phyloP scores from a whole-genome alignment of 1,139 yeast species.

The Wickerhamomyces sp. region DNA sequence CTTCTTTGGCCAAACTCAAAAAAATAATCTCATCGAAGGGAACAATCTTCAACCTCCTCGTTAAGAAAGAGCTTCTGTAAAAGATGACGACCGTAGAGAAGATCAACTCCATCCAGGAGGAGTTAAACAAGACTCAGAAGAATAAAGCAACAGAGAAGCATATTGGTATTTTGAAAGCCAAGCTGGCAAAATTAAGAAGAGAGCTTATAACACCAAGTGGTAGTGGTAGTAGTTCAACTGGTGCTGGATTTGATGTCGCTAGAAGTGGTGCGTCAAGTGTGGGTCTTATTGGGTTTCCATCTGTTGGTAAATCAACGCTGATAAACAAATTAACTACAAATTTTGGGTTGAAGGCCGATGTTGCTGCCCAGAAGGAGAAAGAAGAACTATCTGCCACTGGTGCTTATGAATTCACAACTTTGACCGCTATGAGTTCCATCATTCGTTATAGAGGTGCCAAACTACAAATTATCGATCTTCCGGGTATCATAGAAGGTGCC shows the following conservation, averaged over 20 bases:
- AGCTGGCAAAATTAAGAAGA: conserved; percentile 88
- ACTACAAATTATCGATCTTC: conserved; percentile 95
- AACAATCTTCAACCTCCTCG: no score
- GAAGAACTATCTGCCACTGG: conserved; percentile 71
- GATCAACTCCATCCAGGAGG: conserved; percentile 87
- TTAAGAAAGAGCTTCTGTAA: no score
- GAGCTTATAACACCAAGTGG: conserved; percentile 80
- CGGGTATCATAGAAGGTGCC: conserved; percentile 99
- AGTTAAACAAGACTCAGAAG: conserved; percentile 90
- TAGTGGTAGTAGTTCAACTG: conserved; percentile 82
- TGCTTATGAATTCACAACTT: conserved; percentile 93
- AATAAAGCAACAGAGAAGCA: conserved; percentile 95
- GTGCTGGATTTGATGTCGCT: conserved; percentile 92
- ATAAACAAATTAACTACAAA: conserved; percentile 89
- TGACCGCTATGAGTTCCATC: conserved; percentile 96
- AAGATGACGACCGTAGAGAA: conserved; percentile 24
- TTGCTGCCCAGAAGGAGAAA: not conserved
- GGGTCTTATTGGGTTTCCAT: conserved; percentile 97
- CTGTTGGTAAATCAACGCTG: conserved; percentile 94
- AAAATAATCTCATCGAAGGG: no score
- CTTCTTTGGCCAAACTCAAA: no score
- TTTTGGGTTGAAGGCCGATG: conserved; percentile 54
- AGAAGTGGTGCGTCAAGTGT: conserved; percentile 97
- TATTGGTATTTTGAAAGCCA: conserved; percentile 94
- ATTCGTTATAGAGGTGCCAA: conserved; percentile 95